phyloP scores from a whole-genome alignment of 164 flowering plant species.

The Liriodendron chinense region DNA sequence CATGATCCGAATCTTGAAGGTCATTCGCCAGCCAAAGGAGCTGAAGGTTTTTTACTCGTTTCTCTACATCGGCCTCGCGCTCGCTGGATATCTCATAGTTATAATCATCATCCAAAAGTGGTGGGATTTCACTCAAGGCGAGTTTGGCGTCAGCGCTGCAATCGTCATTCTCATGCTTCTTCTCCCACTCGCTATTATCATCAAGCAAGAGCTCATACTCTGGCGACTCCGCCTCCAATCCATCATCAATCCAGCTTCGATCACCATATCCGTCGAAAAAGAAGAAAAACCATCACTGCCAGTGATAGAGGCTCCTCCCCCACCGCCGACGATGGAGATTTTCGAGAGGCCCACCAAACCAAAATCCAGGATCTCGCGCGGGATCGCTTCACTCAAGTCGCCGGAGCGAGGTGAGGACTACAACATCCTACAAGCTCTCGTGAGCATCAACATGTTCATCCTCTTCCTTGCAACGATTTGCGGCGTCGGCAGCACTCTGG shows the following conservation, averaged over 20 bases:
- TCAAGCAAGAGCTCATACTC: slow-evolving; percentile 20
- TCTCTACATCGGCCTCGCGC: slow-evolving; percentile 28
- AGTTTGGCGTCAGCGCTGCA: slow-evolving; percentile 13
- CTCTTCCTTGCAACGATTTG: too few species aligned
- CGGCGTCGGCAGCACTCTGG: too few species aligned
- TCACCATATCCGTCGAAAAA: neutral
- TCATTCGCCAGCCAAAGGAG: slow-evolving; percentile 24
- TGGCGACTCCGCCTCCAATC: slow-evolving; percentile 10
- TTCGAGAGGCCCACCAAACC: too few species aligned
- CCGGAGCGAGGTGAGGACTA: too few species aligned
- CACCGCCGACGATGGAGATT: too few species aligned
- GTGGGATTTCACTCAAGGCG: slow-evolving; percentile 13
- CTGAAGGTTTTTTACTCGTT: slow-evolving; percentile 26
- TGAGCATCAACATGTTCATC: too few species aligned
- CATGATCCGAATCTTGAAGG: too few species aligned
- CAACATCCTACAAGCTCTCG: too few species aligned
- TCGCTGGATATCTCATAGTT: slow-evolving; percentile 29
- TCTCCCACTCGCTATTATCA: slow-evolving; percentile 22
- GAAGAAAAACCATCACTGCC: neutral
- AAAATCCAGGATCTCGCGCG: too few species aligned
- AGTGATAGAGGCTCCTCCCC: neutral
- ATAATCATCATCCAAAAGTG: slow-evolving; percentile 26
- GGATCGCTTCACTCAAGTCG: too few species aligned
- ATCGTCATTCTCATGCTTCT: slow-evolving; percentile 21
- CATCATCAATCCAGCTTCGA: neutral